phyloP scores from a whole-genome alignment of 148 eudicot species.

The Spergularia bocconei region DNA sequence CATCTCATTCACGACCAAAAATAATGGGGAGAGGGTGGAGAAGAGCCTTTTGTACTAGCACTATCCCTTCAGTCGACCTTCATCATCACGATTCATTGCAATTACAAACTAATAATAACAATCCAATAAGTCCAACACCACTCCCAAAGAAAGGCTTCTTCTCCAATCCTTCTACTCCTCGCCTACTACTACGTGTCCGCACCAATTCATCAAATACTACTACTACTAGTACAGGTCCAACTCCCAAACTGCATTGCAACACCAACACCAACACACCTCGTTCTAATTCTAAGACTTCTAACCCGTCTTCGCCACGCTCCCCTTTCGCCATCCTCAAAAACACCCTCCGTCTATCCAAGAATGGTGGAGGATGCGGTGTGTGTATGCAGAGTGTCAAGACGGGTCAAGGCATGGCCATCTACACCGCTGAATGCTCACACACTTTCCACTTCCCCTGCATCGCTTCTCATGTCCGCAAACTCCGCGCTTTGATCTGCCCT shows the following conservation, averaged over 20 bases:
- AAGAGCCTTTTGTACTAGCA: constrained; percentile 79
- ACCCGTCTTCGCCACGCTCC: constrained; percentile 76
- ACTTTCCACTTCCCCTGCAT: constrained; percentile 89
- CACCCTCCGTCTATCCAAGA: constrained; percentile 56
- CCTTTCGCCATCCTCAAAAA: constrained; percentile 73
- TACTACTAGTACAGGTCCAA: background rate
- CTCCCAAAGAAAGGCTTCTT: constrained; percentile 42
- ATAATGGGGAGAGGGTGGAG: constrained; percentile 89
- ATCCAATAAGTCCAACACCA: constrained; percentile 9
- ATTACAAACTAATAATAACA: no score
- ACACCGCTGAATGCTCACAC: constrained; percentile 86
- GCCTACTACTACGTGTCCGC: constrained; percentile 27
- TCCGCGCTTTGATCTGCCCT: constrained; percentile 53
- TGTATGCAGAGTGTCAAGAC: constrained; percentile 74
- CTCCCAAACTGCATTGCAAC: background rate
- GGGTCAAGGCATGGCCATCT: constrained; percentile 72
- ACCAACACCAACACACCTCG: background rate
- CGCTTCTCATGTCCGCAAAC: constrained; percentile 47
- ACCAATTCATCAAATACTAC: background rate
- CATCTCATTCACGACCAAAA: background rate
- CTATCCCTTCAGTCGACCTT: constrained; percentile 38
- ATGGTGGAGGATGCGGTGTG: constrained; percentile 25
- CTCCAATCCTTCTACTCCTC: constrained; percentile 59
- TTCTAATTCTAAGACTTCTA: constrained; percentile 39
- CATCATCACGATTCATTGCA: background rate